Conservation (phyloP, 116 monocot genomes). For the Trichopus zeylanicus region DNA sequence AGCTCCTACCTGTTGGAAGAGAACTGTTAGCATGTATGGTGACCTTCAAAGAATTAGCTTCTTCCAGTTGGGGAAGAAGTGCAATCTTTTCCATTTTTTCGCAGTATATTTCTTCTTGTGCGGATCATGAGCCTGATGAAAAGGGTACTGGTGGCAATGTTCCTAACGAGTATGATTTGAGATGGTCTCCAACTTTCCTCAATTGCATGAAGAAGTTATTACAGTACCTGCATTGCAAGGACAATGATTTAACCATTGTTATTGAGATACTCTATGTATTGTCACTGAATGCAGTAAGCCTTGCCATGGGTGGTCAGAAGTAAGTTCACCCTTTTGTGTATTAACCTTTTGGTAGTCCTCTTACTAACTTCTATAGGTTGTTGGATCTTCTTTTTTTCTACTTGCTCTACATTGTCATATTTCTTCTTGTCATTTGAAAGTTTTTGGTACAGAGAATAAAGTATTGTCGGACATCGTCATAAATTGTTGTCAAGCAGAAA, state of each 20-base stretch:
- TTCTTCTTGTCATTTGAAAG: too few species aligned
- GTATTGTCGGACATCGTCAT: too few species aligned
- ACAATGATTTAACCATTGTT: constrained; percentile 20
- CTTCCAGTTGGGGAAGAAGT: constrained; percentile 36
- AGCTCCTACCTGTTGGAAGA: constrained; percentile 76
- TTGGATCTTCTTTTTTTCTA: too few species aligned
- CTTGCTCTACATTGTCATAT: too few species aligned
- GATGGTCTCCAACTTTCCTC: constrained; percentile 41
- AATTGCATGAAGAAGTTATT: constrained; percentile 69
- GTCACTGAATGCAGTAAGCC: constrained; percentile 32
- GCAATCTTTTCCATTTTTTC: constrained; percentile 29
- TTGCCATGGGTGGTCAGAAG: constrained; percentile 42
- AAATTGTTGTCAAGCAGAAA: too few species aligned
- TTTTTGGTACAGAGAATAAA: too few species aligned
- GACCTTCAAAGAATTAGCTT: constrained; percentile 55
- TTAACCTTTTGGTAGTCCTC: background rate
- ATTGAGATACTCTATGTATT: constrained; percentile 49
- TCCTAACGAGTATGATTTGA: constrained; percentile 26
- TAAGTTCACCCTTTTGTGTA: constrained; percentile 24
- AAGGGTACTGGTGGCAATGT: constrained; percentile 8
- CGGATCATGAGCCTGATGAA: constrained; percentile 22
- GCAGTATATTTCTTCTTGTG: constrained; percentile 16
- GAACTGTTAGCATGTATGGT: constrained; percentile 74
- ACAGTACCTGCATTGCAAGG: constrained; percentile 27
- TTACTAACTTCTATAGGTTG: too few species aligned